These are phyloP conservation scores for Gynostemma pentaphyllum DNA, from an alignment of 306 rosid genomes.

Conservation along the genomic window DNA sequence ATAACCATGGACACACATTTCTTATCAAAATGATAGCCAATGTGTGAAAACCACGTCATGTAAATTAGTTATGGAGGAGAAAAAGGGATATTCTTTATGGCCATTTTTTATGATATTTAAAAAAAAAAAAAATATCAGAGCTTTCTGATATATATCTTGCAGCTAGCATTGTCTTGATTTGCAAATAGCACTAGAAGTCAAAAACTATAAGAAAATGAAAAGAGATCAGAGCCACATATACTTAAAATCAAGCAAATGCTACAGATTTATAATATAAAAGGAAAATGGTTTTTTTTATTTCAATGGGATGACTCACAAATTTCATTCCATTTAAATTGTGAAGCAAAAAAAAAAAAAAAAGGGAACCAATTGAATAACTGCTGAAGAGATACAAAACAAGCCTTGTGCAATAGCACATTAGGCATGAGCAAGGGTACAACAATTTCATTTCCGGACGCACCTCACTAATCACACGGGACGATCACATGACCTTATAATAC, in stretches of 20 bases:
- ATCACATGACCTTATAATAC: too few relatives aligned
- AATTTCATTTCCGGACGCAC: too few relatives aligned
- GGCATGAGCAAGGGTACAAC: neutral
- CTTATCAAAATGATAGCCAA: conserved; percentile 5
- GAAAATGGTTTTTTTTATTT: neutral
- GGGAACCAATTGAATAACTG: too few relatives aligned
- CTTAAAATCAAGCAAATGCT: neutral
- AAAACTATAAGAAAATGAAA: neutral
- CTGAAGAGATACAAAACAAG: neutral
- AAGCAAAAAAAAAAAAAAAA: too few relatives aligned
- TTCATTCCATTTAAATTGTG: too few relatives aligned
- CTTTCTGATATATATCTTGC: neutral
- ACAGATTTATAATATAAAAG: neutral
- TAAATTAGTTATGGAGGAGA: neutral
- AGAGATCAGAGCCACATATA: neutral
- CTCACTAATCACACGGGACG: too few relatives aligned
- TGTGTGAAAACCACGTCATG: neutral
- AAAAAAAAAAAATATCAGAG: neutral
- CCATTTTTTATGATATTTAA: too few relatives aligned
- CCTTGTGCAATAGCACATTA: neutral
- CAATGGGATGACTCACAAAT: too few relatives aligned
- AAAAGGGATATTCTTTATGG: too few relatives aligned
- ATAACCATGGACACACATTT: conserved; percentile 7
- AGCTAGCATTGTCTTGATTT: neutral
- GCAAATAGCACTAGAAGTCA: neutral